These are phyloP conservation scores for Catunica adiposa DNA, from an alignment of 2,329 filamentous ascomycete genomes.

Conservation along the genomic window DNA sequence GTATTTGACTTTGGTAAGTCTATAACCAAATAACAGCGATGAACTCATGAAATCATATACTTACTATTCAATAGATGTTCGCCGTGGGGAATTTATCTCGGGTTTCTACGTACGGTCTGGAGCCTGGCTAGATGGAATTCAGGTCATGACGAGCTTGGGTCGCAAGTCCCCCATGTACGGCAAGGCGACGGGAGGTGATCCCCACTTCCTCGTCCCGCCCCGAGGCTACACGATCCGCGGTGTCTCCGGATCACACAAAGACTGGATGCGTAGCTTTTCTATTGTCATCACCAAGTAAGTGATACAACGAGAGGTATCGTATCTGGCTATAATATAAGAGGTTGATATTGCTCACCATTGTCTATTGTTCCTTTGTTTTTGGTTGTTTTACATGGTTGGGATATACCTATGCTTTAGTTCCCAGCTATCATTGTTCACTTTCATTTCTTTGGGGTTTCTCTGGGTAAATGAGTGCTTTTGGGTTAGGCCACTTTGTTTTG, in stretches of 20 bases:
- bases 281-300: conserved; percentile 40
- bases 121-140: conserved; percentile 71
- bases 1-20: conserved; percentile 60
- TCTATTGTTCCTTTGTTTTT: background rate
- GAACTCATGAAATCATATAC: background rate
- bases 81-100: conserved; percentile 69
- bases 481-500: no score
- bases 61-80: conserved; percentile 18
- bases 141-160: conserved; percentile 79
- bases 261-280: conserved; percentile 75
- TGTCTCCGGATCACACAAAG: conserved; percentile 62
- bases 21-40: background rate
- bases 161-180: conserved; percentile 74
- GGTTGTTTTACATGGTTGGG: background rate
- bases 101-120: conserved; percentile 74
- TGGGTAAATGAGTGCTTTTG: no score
- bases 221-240: conserved; percentile 79
- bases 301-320: background rate
- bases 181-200: conserved; percentile 60
- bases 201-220: conserved; percentile 73
- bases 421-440: no score
- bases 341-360: background rate
- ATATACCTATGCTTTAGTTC: no score
- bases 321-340: conserved; percentile 6
- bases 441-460: no score